Percentiles rank a stretch among this genome's conserved stretches.
Conservation (phyloP, 1,284 basidiomycete genomes). For the Ustilago tritici region DNA sequence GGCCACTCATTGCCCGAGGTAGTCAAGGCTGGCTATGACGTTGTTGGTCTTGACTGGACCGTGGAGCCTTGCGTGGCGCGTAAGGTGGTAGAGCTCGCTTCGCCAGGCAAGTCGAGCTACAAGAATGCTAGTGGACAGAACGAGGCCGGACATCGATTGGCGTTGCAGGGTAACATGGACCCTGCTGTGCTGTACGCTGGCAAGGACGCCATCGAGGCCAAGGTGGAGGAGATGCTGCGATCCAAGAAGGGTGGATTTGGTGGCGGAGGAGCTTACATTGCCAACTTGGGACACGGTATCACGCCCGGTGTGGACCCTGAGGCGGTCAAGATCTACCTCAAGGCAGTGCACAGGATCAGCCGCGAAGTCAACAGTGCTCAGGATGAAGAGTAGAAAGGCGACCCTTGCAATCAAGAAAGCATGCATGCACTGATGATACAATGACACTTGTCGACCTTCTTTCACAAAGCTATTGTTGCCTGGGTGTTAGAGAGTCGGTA, state of each 20-base stretch:
- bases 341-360: slow-evolving; percentile 64
- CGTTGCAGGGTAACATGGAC: slow-evolving; percentile 95
- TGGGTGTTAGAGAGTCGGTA: not conserved
- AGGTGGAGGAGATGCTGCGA: slow-evolving; percentile 83
- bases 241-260: slow-evolving; percentile 76
- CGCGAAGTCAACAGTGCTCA: slow-evolving; percentile 57
- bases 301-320: slow-evolving; percentile 69
- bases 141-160: slow-evolving; percentile 73
- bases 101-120: slow-evolving; percentile 50
- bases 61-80: slow-evolving; percentile 66
- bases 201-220: slow-evolving; percentile 82
- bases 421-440: not conserved
- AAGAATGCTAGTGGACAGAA: slow-evolving; percentile 55
- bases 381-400: slow-evolving; percentile 40
- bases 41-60: slow-evolving; percentile 67
- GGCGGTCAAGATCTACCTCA: slow-evolving; percentile 63
- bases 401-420: not conserved
- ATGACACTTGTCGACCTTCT: slow-evolving; percentile 2
- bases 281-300: slow-evolving; percentile 96
- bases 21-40: slow-evolving; percentile 67
- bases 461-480: not conserved
- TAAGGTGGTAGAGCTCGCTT: slow-evolving; percentile 57
- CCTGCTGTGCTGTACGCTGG: slow-evolving; percentile 85
- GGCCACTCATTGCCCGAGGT: slow-evolving; percentile 67
- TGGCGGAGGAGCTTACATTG: slow-evolving; percentile 76